Base-by-base conservation (phyloP, 805 yeast species). In the Yarrowia keelungensis region DNA sequence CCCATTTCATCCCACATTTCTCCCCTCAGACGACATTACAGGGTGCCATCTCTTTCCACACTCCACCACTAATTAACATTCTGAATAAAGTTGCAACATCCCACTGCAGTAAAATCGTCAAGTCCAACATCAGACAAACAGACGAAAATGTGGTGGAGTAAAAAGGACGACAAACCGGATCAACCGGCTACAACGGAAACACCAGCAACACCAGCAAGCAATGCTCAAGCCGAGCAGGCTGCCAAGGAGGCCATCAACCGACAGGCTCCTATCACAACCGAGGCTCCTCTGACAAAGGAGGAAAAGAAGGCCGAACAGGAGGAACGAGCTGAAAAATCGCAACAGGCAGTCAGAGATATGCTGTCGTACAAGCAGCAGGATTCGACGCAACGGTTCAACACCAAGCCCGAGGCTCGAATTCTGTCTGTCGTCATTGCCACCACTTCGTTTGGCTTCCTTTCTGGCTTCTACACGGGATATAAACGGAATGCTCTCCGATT, bases 381-480 rank as follows among this genome's bases (percentile, higher is more conserved):
- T 16, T 47, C 67, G 39, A 47, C 67, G 2, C 67, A 62, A 38
- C 51, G 67, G 10, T 62, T 62, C 54, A 62, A 62, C 46, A 62
- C 67, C n/a, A 47, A 49, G 47, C 67, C 67, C 8, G 67, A 62
- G 39, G 67, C 67, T 5, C 67, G 67, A 26, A 47, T 62, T 22
- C 47, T 62, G 56, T 62, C 67, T 15, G 67, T 62, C 39, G 11
- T 62, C 22, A 69, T 72, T 10, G 67, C 67, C 46, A 62, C 67
- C 3, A 38, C 67, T 5, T 62, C 67, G 5, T 74, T 71, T 32
- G 80, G 80, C 3, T 70, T 78, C 1, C 54, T 74, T 32, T 71
- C 74, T 8, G 96, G 96, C 9, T 81, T 88, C 73, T 82, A 84
- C 67, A 78, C 81, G 15, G 94, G 94, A 3, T 85, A 85, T 73